These are phyloP conservation scores for Mucuna pruriens DNA, from an alignment of 306 rosid species.

Conservation along the genomic window DNA sequence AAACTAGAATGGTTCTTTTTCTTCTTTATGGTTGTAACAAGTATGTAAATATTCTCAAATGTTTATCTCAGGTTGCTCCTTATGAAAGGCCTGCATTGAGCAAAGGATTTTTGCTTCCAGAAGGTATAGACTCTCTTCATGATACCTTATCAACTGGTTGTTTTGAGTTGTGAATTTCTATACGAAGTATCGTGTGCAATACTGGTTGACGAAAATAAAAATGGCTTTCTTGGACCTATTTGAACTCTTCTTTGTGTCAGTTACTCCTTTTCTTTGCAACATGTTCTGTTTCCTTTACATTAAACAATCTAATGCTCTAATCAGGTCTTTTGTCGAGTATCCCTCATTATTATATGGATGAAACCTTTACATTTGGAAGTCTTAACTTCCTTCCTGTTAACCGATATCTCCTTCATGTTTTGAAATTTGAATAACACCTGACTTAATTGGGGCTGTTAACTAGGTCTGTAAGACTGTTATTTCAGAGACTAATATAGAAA, in stretches of 20 bases:
- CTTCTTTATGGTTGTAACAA: background rate
- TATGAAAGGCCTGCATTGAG: conserved; percentile 99
- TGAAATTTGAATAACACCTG: conserved; percentile 27
- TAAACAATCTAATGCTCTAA: conserved; percentile 10
- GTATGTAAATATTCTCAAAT: conserved; percentile 24
- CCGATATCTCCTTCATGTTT: background rate
- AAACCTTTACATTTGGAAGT: background rate
- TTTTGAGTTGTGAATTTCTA: background rate
- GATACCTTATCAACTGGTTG: background rate
- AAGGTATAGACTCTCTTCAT: conserved; percentile 60
- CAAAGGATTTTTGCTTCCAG: conserved; percentile 96
- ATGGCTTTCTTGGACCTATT: background rate
- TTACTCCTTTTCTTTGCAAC: background rate
- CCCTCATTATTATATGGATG: background rate
- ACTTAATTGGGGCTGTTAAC: background rate
- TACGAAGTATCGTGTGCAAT: background rate
- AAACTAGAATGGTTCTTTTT: background rate
- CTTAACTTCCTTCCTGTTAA: background rate
- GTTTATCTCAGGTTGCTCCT: conserved; percentile 81
- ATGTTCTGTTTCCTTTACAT: background rate
- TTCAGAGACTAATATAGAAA: background rate
- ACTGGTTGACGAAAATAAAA: background rate
- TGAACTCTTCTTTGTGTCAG: background rate
- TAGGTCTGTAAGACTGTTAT: background rate
- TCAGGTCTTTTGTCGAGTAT: background rate